These are phyloP conservation scores for Fusarium nanum DNA, from an alignment of 2,329 filamentous ascomycete genomes.

Conservation along the genomic window DNA sequence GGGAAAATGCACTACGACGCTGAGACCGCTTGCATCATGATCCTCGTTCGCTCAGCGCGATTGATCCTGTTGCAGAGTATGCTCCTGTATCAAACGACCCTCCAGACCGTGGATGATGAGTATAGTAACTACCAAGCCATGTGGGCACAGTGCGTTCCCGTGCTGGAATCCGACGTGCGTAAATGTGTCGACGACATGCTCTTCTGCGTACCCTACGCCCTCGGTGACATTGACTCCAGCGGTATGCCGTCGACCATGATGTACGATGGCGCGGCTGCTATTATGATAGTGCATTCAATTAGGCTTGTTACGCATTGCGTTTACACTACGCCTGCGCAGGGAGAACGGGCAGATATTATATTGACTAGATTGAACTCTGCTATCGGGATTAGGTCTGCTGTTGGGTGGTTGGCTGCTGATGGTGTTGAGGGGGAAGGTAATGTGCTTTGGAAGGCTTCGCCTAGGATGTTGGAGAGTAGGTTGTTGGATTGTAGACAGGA, in stretches of 20 bases:
- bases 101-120: conserved; percentile 10
- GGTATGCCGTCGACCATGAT: conserved; percentile 39
- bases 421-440: neutral
- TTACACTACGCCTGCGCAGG: conserved; percentile 44
- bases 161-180: conserved; percentile 41
- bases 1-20: conserved; percentile 44
- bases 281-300: conserved; percentile 49
- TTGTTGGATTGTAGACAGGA: neutral
- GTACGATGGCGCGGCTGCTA: conserved; percentile 49
- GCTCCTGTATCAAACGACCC: conserved; percentile 41
- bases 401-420: conserved; percentile 13
- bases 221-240: conserved; percentile 45
- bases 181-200: conserved; percentile 50
- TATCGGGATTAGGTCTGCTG: conserved; percentile 49
- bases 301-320: conserved; percentile 48
- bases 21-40: conserved; percentile 50
- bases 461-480: neutral
- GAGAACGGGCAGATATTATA: conserved; percentile 35
- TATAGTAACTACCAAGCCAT: conserved; percentile 15
- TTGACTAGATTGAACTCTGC: conserved; percentile 45
- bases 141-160: conserved; percentile 34
- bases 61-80: conserved; percentile 49
- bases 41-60: conserved; percentile 48
- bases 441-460: neutral
- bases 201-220: conserved; percentile 47